A percentile compares a stretch with the other conserved stretches of the same genome.
Evolutionary conservation across 1,139 yeast genomes (phyloP).

Genomic region (Pneumocystis oryctolagi): DNA sequence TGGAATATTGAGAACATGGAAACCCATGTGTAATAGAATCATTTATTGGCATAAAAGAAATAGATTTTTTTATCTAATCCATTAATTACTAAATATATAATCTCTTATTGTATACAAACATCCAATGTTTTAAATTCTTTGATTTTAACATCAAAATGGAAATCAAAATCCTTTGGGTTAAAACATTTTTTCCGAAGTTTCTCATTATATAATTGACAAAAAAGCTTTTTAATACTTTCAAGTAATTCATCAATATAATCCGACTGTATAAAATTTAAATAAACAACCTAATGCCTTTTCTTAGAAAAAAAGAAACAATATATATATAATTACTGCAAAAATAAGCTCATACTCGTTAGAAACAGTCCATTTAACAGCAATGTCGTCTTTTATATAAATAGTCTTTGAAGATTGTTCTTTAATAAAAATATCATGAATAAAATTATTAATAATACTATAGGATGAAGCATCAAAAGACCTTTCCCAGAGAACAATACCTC

Average conservation of each 20-base stretch:
- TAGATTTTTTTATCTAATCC: constrained; percentile 10
- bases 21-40: not conserved
- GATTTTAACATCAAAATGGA: constrained; percentile 24
- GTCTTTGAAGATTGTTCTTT: constrained; percentile 18
- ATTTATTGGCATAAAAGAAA: constrained; percentile 5
- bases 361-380: constrained; percentile 26
- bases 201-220: constrained; percentile 21
- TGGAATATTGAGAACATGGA: not conserved
- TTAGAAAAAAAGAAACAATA: not conserved
- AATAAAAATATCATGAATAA: constrained; percentile 38
- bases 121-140: constrained; percentile 17
- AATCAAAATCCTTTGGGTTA: constrained; percentile 17
- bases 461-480: constrained; percentile 33
- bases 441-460: constrained; percentile 32
- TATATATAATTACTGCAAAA: constrained; percentile 19
- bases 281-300: constrained; percentile 18
- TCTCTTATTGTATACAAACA: not conserved
- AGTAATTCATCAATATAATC: constrained; percentile 25
- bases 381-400: constrained; percentile 21
- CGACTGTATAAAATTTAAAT: constrained; percentile 26
- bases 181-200: constrained; percentile 16
- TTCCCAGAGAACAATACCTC: constrained; percentile 45
- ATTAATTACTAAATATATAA: not conserved
- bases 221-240: constrained; percentile 24
- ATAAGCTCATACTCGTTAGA: constrained; percentile 25